A percentile compares a stretch with the other conserved stretches of the same genome.
These are phyloP conservation scores for Beauveria caledonica DNA, from an alignment of 2,329 filamentous ascomycete species.

Conservation along the genomic window DNA sequence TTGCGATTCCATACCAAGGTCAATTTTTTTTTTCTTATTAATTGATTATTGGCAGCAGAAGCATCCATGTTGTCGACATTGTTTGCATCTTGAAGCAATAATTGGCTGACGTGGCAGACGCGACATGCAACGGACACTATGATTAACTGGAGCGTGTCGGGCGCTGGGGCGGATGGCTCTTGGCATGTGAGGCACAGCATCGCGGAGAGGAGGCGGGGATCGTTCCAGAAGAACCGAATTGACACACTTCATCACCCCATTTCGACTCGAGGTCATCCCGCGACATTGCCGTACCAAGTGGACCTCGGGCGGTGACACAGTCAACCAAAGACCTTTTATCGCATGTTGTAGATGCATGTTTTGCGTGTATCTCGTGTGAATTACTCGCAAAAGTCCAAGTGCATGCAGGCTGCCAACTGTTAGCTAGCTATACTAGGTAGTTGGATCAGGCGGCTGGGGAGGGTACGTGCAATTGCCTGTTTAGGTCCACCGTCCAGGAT, in stretches of 20 bases:
- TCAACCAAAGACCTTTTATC: neutral
- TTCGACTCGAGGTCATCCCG: neutral
- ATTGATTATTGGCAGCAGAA: neutral
- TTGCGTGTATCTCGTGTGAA: neutral
- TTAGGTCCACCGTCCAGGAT: neutral
- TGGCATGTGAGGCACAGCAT: slow-evolving; percentile 3
- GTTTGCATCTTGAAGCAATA: neutral
- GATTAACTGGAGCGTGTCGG: neutral
- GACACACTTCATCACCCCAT: neutral
- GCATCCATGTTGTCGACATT: neutral
- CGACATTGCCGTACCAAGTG: neutral
- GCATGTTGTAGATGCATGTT: neutral
- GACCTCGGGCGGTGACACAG: neutral
- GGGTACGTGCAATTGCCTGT: neutral
- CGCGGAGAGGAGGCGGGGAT: neutral
- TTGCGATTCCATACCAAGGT: neutral
- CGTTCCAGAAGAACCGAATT: slow-evolving; percentile 2
- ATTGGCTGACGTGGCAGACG: neutral
- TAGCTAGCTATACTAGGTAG: no score
- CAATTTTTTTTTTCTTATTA: no score
- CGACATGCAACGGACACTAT: neutral
- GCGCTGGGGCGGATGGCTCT: neutral
- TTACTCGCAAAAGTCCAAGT: neutral
- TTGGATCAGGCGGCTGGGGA: neutral
- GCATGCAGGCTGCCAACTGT: no score